Base-by-base conservation (phyloP, 805 yeast genomes). In the Wickerhamiella allomyrinae region DNA sequence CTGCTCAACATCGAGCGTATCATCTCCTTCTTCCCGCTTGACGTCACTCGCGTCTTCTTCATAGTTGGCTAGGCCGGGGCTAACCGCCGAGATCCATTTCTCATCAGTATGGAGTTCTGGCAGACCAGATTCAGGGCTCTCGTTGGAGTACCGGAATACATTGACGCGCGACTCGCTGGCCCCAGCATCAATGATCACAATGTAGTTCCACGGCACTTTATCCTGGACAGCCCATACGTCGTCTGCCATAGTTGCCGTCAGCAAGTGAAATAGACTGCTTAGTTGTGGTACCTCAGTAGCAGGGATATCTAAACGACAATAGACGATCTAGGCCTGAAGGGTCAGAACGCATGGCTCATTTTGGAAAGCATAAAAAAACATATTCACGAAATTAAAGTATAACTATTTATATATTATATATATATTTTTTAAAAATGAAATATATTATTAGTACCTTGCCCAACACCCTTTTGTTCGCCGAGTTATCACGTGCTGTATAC, bases 141-240 rank as follows among this genome's bases (percentile, higher is more conserved):
- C 15, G 56, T 42, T 25, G 20, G 39, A 44, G 41, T 51, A 78
- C 42, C 69, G 70, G 58, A 81, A 89, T 8, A 89, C 70, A 58
- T 84, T 89, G 9, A 82, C 69, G 37, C 96, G 66, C 1, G 95
- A 83, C 1, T 95, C 95, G 0, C 93, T 79, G 0, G 95, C 83
- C 1, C 96, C 96, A 0, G 95, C 82, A 59, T 89, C 98, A 2
- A 89, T 71, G 8, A 87, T 93, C 14, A 87, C 76, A 22, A 94
- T 93, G 62, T 81, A 86, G 29, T 50, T 54, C 51, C 51, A 48
- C 4, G 43, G 43, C 5, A 46, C 44, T 20, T 38, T 15, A 10
- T 36, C 29, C 20, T 34, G 22, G 7, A 42, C 43, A 1, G 42
- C 39, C 50, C 50, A 47, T 2, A 41, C 40, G 9, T 42, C 47